A percentile compares a stretch with the other conserved stretches of the same genome.
These are phyloP conservation scores for Microsporum ferrugineum DNA, from an alignment of 2,329 filamentous ascomycete species.

Conservation along the genomic window DNA sequence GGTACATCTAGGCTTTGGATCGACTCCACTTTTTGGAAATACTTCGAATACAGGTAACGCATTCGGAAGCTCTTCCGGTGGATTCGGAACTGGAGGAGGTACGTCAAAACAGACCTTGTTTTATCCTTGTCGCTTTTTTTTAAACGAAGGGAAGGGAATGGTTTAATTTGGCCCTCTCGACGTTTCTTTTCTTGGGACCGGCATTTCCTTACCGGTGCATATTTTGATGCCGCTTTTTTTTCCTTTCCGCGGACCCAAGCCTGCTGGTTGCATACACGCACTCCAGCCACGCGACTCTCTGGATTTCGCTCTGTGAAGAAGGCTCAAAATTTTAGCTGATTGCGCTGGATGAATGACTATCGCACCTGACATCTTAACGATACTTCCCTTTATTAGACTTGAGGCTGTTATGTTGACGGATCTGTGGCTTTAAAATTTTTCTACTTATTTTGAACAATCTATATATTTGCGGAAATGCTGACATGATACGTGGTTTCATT, in stretches of 20 bases:
- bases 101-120: slow-evolving; percentile 11
- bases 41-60: slow-evolving; percentile 21
- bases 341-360: background rate
- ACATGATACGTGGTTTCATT: background rate
- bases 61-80: slow-evolving; percentile 16
- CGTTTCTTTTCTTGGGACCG: background rate
- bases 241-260: background rate
- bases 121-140: background rate
- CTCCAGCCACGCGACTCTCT: background rate
- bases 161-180: background rate
- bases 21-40: slow-evolving; percentile 28
- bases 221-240: background rate
- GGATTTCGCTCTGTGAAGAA: background rate
- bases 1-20: slow-evolving; percentile 27
- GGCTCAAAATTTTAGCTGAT: background rate
- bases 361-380: background rate
- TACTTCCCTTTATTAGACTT: background rate
- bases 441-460: background rate
- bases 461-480: background rate
- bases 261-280: background rate
- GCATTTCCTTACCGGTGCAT: background rate
- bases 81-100: slow-evolving; percentile 23
- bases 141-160: background rate
- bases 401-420: background rate
- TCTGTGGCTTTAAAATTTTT: background rate